Evolutionary conservation across 495 filamentous ascomycete species (phyloP), one percentile per base, ranked within the genome.

Genomic region (Aspergillus diversus): DNA sequence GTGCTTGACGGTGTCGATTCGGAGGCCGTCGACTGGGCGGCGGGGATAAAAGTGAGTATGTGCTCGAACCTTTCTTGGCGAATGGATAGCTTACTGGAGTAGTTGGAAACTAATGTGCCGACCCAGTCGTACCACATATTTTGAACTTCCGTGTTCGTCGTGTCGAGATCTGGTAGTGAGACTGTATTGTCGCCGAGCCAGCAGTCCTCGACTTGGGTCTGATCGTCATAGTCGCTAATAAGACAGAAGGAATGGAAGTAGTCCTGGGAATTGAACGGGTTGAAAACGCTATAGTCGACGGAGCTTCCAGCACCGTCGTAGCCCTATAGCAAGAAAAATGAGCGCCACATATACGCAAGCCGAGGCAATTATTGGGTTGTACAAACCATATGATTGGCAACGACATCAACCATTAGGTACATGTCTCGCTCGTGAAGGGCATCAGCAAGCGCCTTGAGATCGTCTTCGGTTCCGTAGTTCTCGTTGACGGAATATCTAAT

Each of bases 341-440:
- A 43, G 15, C 9, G 39, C 39, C n/a, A 11, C 39, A 43, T 43
- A 27, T 27, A 27, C 21, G 21, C 21, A 27, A 27, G 21, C 21
- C 21, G 21, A 27, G 21, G 21, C 21, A 27, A 27, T 8, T 43
- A 1, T 33, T 31, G 43, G 0, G 7, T 32, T 17, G 5, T 34
- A 27, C 5, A 47, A 16, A 84, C 82, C 81, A 92, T 86, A 67
- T 95, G 89, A 69, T 95, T 95, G 16, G 88, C 84, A 9, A 92
- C 90, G 0, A 92, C 81, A 64, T 93, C 90, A 31, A 92, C 85
- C 90, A 93, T 93, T 33, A 92, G 76, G 69, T 86, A 80, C 86
- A 92, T 91, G 21, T 81, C 84, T 27, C 86, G 82, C 7, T 81
- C 73, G 62, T 92, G 89, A 46, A 86, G 74, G 5, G 84, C 86